Evolutionary conservation across 768 basidiomycete species (phyloP).

Genomic region (Sporobolomyces roseus): DNA sequence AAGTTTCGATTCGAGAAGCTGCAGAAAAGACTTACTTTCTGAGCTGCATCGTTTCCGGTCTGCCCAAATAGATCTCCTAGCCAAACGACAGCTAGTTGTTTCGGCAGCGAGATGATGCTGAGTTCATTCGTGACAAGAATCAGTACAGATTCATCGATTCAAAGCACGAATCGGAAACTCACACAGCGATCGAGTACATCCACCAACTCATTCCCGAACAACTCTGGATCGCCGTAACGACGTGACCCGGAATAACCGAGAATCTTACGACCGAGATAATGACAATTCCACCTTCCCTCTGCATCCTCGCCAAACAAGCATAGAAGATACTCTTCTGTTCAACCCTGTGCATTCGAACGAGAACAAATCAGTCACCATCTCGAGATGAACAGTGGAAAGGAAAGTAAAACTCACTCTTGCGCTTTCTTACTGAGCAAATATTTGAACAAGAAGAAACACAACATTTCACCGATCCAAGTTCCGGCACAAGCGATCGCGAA

Average conservation of each 20-base stretch:
- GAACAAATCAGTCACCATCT: background rate
- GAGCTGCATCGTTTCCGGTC: slow-evolving; percentile 7
- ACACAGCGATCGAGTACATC: slow-evolving; percentile 31
- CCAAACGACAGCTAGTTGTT: slow-evolving; percentile 35
- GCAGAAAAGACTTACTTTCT: background rate
- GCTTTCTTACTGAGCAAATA: slow-evolving; percentile 28
- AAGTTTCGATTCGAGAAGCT: background rate
- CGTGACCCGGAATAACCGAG: slow-evolving; percentile 36
- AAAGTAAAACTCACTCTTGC: background rate
- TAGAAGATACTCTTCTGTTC: slow-evolving; percentile 34
- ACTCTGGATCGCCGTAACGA: slow-evolving; percentile 41
- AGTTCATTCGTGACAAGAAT: too few relatives aligned
- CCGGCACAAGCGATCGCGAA: slow-evolving; percentile 22
- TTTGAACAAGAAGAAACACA: slow-evolving; percentile 36
- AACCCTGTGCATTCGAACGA: background rate
- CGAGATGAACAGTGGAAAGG: background rate
- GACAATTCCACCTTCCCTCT: slow-evolving; percentile 31
- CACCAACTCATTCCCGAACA: slow-evolving; percentile 34
- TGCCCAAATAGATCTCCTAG: slow-evolving; percentile 21
- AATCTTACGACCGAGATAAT: slow-evolving; percentile 38
- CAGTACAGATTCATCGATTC: too few relatives aligned
- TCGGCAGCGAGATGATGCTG: slow-evolving; percentile 33
- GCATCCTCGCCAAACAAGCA: slow-evolving; percentile 38
- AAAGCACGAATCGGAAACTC: too few relatives aligned
- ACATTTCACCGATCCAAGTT: slow-evolving; percentile 27